A percentile compares a stretch with the other conserved stretches of the same genome.
Evolutionary conservation across 73 alveolate species (phyloP).

Genomic region (Stentor coeruleus): DNA sequence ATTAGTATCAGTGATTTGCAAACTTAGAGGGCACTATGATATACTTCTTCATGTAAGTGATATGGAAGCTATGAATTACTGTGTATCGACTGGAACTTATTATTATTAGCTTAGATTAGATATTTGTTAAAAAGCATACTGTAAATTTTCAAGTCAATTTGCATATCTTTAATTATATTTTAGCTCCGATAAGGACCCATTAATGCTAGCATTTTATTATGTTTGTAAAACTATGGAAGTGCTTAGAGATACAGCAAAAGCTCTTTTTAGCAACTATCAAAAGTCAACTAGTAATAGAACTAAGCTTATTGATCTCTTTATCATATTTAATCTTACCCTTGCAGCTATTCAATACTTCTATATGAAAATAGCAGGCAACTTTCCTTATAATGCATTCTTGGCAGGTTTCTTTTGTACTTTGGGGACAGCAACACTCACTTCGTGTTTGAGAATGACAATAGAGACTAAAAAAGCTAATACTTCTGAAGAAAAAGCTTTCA

Average conservation of each 20-base stretch:
- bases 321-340: background rate
- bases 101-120: too few species aligned
- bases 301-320: background rate
- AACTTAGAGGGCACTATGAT: background rate
- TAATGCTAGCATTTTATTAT: too few species aligned
- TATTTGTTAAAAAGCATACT: too few species aligned
- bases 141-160: too few species aligned
- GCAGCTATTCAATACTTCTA: background rate
- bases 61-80: background rate
- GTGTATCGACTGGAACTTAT: too few species aligned
- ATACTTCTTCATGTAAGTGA: background rate
- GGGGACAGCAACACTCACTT: constrained; percentile 7
- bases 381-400: constrained; percentile 15
- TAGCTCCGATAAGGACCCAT: too few species aligned
- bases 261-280: background rate
- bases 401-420: constrained; percentile 11
- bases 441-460: constrained; percentile 10
- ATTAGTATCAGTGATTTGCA: background rate
- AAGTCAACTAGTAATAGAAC: constrained; percentile 3
- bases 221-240: background rate
- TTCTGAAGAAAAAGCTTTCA: constrained; percentile 17
- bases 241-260: background rate
- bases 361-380: constrained; percentile 17
- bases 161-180: too few species aligned
- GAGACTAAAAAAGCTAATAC: constrained; percentile 1